Base-by-base conservation (phyloP, 371 early-diverging fungal species). In the Paraphysoderma sedebokerense region DNA sequence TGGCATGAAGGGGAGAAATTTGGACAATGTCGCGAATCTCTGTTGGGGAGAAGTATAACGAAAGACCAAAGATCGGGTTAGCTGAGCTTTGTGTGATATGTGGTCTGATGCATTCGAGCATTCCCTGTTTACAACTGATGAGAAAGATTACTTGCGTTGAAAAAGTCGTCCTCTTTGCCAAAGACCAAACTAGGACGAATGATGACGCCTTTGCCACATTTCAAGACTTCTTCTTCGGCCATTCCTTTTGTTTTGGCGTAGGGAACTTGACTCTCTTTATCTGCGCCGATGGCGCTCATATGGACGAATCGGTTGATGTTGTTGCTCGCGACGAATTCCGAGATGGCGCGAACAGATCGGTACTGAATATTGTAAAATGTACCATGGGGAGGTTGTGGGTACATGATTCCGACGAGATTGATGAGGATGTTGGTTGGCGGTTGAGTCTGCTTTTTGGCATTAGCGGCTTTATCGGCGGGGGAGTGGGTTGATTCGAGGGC, bases 231-330 rank as follows among this genome's bases (percentile, higher is more conserved):
- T 13, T 47, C 41, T 6, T 53, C 51, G 3, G 51, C 50, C 26
- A 27, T 37, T 38, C 58, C 62, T 57, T 62, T 62, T 19, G 61
- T 53, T 36, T 22, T 38, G 15, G 54, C 38, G 49, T 62, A 62
- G 27, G 61, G 60, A 17, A 59, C 47, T 3, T 33, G 32, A 30
- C 47, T 41, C 28, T 46, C 39, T 6, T 53, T 41, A 47, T 60
- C 45, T 12, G 62, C 62, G 17, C 62, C 62, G 30, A 62, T 62
- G 32, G 62, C 60, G 30, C 63, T 63, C 3, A 62, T 33, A 34
- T 62, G 62, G 12, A 62, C 38, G 20, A 62, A 30, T 15, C 50
- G 49, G 8, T 53, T 54, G 24, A 46, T 48, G 42, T 47, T 39
- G 7, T 44, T 31, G 28, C 46, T 29, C 8, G 62, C 61, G 31